Evolutionary conservation across 2,329 filamentous ascomycete species (phyloP), one percentile per base, ranked within the genome.

Genomic region (Fusarium stilboides): DNA sequence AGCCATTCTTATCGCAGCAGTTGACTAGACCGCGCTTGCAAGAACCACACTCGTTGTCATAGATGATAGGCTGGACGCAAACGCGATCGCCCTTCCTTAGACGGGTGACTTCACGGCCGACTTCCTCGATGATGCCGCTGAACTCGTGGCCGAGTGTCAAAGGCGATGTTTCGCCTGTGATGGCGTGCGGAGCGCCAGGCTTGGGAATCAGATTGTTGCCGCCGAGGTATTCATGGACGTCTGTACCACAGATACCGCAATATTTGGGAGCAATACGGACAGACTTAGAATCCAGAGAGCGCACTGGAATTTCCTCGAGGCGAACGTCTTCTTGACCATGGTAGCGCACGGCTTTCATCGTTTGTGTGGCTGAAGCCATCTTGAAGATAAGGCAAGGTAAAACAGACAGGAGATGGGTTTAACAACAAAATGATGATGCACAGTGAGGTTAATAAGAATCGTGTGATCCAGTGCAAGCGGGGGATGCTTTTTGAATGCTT

Each of bases 171-270:
- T 65, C 62, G 2, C 62, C 62, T 0, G 62, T 65, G 1, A 65
- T 65, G 2, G 34, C 52, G 24, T 65, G 62, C n/a, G 62, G 62
- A n/a, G 52, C 3, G n/a, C 60, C 60, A 12, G 62, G 62, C 2
- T 65, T 65, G 15, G 62, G 62, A 17, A 65, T 65, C 19, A 65
- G 52, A 1, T 65, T 65, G 6, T 65, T 64, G 10, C 62, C 62
- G 15, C 62, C 62, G 3, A 65, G 62, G 19, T 52, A 65, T 6
- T 65, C 62, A 8, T 65, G 62, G 3, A 65, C 62, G 1, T 65
- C 62, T 6, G 62, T 65, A 33, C 62, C 62, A 1, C 62, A 65
- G 8, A 65, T 65, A 0, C 62, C 62, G 17, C 62, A 65, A 7
- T 46, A 65, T 0, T 65, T 65, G 1, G 62, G 62, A 0, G 53